phyloP scores from a whole-genome alignment of 169 alveolate genomes.

The Neospora caninum region DNA sequence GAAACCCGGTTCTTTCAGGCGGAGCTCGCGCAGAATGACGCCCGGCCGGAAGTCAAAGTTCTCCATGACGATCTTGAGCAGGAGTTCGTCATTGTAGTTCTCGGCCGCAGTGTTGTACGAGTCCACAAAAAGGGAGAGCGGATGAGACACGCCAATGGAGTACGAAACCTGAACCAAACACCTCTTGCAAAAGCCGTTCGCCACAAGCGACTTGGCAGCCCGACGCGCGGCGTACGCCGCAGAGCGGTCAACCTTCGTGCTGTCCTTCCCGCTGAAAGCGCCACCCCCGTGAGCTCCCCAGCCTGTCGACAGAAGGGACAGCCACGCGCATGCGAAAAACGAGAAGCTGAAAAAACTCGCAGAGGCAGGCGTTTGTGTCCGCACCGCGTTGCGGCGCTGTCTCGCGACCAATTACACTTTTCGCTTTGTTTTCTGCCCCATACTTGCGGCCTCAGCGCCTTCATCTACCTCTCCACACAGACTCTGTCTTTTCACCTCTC shows the following conservation, averaged over 20 bases:
- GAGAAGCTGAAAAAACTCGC: too few species aligned
- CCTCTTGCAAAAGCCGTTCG: slow-evolving; percentile 94
- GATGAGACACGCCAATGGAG: slow-evolving; percentile 97
- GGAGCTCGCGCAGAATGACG: slow-evolving; percentile 90
- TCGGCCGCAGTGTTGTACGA: slow-evolving; percentile 87
- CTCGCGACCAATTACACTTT: too few species aligned
- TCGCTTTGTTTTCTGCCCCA: too few species aligned
- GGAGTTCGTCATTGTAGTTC: slow-evolving; percentile 92
- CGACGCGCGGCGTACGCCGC: slow-evolving; percentile 99
- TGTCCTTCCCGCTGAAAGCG: slow-evolving; percentile 99
- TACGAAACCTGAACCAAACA: slow-evolving; percentile 95
- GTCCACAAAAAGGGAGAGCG: slow-evolving; percentile 96
- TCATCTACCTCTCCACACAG: too few species aligned
- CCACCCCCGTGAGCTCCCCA: slow-evolving; percentile 99
- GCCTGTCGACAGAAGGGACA: slow-evolving; percentile 69
- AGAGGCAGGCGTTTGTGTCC: too few species aligned
- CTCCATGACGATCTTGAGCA: slow-evolving; percentile 89
- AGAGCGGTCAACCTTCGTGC: slow-evolving; percentile 98
- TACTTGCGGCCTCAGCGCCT: too few species aligned
- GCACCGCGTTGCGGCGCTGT: too few species aligned
- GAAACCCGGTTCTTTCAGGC: slow-evolving; percentile 89
- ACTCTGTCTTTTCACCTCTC: too few species aligned
- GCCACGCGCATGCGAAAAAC: neutral
- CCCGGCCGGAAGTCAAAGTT: slow-evolving; percentile 98
- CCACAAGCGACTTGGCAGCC: slow-evolving; percentile 98